Evolutionary conservation across 2,329 filamentous ascomycete genomes (phyloP).

Genomic region (Elsinoe batatas): DNA sequence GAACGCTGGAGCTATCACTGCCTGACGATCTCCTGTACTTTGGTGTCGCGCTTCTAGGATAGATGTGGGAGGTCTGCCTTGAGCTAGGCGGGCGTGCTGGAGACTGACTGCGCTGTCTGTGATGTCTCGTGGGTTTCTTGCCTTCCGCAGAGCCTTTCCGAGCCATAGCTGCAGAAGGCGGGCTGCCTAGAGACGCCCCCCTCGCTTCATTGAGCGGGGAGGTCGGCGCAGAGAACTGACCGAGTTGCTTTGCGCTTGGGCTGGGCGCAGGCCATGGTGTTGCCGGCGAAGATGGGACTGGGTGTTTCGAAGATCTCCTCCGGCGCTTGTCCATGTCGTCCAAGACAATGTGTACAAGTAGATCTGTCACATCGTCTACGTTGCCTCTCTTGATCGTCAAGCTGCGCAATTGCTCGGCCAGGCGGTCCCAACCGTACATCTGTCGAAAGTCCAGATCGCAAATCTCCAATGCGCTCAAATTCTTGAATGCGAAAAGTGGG

Average conservation of each 20-base stretch:
- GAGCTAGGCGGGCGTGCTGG: constrained; percentile 68
- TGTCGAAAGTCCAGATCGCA: constrained; percentile 93
- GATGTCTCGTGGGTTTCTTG: constrained; percentile 26
- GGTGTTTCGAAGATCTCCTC: constrained; percentile 67
- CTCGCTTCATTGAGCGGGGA: constrained; percentile 46
- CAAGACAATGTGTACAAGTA: constrained; percentile 84
- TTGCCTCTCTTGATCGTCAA: constrained; percentile 79
- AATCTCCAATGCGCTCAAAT: constrained; percentile 85
- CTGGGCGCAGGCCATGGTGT: constrained; percentile 56
- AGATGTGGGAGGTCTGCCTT: constrained; percentile 58
- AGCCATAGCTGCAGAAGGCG: constrained; percentile 36
- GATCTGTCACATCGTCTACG: constrained; percentile 80
- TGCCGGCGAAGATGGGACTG: constrained; percentile 65
- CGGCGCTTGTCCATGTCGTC: constrained; percentile 93
- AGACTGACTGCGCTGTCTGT: constrained; percentile 64
- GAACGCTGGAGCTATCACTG: constrained; percentile 74
- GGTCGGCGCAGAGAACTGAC: constrained; percentile 60
- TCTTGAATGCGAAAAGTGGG: constrained; percentile 94
- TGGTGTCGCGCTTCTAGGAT: constrained; percentile 53
- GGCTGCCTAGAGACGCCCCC: constrained; percentile 40
- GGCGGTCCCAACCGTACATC: constrained; percentile 92
- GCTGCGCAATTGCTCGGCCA: constrained; percentile 84
- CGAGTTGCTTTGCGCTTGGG: constrained; percentile 51
- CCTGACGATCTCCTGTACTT: constrained; percentile 83
- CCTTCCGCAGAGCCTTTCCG: constrained; percentile 48